Base-by-base conservation (phyloP, 805 yeast genomes). In the Pichia phayaonensis region DNA sequence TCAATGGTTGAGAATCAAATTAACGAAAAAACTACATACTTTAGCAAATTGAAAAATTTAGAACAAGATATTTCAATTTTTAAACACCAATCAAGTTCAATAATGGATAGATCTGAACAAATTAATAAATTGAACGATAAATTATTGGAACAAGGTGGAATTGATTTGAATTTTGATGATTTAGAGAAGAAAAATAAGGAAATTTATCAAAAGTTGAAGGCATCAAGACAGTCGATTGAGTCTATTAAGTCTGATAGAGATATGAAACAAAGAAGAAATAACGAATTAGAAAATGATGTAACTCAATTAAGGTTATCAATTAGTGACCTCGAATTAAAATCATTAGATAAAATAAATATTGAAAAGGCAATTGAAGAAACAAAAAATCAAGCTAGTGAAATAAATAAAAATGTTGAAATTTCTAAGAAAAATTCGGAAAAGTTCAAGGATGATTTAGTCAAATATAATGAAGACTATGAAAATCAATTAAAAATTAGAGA, bases 241-340 rank as follows among this genome's bases (percentile, higher is more conserved):
- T 54, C 57, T 3, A 52, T 73, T 8, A 56, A 55, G 3, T 78
- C 75, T 22, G 69, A 70, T 8, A 74, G 74, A 55, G 84, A 80
- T 46, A 49, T 59, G 5, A 62, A 64, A 10, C 73, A 76, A 24
- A 70, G 71, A 42, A 79, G 75, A 38, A 49, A 76, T 21, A 67
- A 70, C 8, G 64, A 70, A 15, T 55, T 81, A 22, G 84, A 83
- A 51, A 72, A 68, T 34, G 64, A 65, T 36, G 64, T 81, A 15
- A 80, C 80, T 51, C 86, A 82, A 56, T 72, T 74, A 48, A 71
- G 72, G 56, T 62, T 84, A 42, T 57, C 61, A 3, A 75, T 86
- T 24, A 77, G 79, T 55, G 72, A 75, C 42, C 61, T 80, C 50
- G 86, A 83, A 58, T 71, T 69, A 44, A 66, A 79, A 6, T 66